Conservation (phyloP, 1,284 basidiomycete species). For the Rhodotorula sp. region DNA sequence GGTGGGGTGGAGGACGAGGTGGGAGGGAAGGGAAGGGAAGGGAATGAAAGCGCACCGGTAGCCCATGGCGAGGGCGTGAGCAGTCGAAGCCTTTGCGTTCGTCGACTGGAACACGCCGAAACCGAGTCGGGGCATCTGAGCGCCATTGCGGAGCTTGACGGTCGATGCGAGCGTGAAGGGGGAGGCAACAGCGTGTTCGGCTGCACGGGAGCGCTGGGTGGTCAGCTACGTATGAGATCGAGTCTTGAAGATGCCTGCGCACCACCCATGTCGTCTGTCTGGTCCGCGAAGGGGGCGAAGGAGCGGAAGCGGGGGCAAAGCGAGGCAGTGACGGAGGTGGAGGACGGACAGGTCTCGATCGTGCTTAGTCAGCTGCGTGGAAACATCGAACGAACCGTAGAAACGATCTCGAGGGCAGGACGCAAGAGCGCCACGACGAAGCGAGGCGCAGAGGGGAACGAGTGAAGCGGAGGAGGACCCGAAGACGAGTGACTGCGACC, state of each 20-base stretch:
- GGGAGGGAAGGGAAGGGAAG: too few relatives aligned
- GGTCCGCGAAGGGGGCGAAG: neutral
- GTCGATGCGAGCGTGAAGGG: conserved; percentile 7
- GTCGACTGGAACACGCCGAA: conserved; percentile 75
- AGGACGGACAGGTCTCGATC: too few relatives aligned
- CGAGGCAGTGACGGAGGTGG: neutral
- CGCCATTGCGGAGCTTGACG: conserved; percentile 29
- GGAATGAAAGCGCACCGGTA: conserved; percentile 53
- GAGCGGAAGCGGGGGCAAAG: neutral
- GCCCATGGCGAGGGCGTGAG: conserved; percentile 69
- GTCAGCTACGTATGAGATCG: neutral
- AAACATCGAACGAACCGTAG: too few relatives aligned
- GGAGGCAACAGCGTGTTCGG: conserved; percentile 21
- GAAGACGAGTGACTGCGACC: too few relatives aligned
- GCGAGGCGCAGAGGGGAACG: too few relatives aligned
- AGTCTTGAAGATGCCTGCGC: neutral
- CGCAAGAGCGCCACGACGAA: too few relatives aligned
- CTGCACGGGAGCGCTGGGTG: neutral
- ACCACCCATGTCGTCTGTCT: conserved; percentile 5
- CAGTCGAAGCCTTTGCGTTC: conserved; percentile 58
- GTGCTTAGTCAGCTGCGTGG: too few relatives aligned
- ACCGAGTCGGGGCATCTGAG: conserved; percentile 68
- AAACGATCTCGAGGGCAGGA: too few relatives aligned
- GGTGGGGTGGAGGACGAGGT: neutral
- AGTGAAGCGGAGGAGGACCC: neutral